A percentile compares a stretch with the other conserved stretches of the same genome.
Evolutionary conservation across 2,329 filamentous ascomycete genomes (phyloP).

Genomic region (Colletotrichum lindemuthianum): DNA sequence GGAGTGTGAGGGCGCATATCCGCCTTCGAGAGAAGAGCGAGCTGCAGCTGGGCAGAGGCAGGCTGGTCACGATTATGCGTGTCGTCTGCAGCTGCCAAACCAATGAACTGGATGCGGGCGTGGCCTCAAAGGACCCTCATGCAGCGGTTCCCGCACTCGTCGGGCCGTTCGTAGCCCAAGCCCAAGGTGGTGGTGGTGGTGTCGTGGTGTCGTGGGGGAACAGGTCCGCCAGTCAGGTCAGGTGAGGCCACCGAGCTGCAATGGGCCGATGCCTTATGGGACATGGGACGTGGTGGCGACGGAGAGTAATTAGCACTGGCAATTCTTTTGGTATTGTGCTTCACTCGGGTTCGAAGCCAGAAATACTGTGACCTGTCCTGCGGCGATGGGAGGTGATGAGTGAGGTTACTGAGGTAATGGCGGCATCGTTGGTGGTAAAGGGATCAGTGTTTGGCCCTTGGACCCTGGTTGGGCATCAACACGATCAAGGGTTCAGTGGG

Average conservation of each 20-base stretch:
- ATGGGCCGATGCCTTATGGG: slow-evolving; percentile 13
- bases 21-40: slow-evolving; percentile 10
- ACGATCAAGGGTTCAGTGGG: slow-evolving; percentile 1
- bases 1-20: slow-evolving; percentile 29
- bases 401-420: neutral
- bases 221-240: slow-evolving; percentile 20
- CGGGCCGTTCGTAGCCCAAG: slow-evolving; percentile 28
- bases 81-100: slow-evolving; percentile 27
- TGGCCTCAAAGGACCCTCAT: slow-evolving; percentile 11
- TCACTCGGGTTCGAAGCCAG: neutral
- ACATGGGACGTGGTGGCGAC: slow-evolving; percentile 1
- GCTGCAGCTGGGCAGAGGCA: slow-evolving; percentile 17
- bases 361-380: neutral
- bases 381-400: neutral
- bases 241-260: slow-evolving; percentile 29
- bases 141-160: slow-evolving; percentile 35
- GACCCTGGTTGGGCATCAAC: slow-evolving; percentile 32
- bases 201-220: slow-evolving; percentile 9
- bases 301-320: slow-evolving; percentile 5
- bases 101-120: slow-evolving; percentile 27
- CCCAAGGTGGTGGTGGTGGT: slow-evolving; percentile 15
- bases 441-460: no score
- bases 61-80: slow-evolving; percentile 31
- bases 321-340: neutral
- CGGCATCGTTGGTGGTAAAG: neutral